A percentile compares a stretch with the other conserved stretches of the same genome.
phyloP scores from a whole-genome alignment of 495 filamentous ascomycete species.

The Trichoderma virens region DNA sequence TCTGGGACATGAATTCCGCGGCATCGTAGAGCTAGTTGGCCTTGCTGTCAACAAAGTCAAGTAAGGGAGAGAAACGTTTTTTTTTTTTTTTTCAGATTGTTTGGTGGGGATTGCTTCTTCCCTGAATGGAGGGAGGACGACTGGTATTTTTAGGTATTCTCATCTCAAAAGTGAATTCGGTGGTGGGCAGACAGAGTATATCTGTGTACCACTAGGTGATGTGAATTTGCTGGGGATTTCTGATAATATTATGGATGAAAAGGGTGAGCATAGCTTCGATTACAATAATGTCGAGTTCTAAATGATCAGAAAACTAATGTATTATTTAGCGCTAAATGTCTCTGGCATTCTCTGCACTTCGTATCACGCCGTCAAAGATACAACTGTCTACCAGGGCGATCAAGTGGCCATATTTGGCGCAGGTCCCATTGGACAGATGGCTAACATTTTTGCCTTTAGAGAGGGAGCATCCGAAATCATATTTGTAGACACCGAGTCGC shows the following conservation, averaged over 20 bases:
- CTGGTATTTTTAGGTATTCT: constrained; percentile 68
- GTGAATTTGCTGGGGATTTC: constrained; percentile 76
- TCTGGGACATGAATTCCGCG: constrained; percentile 41
- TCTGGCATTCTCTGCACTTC: constrained; percentile 73
- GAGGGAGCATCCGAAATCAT: constrained; percentile 73
- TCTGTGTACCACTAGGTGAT: constrained; percentile 75
- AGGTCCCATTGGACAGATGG: constrained; percentile 76
- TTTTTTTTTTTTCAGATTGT: constrained; percentile 43
- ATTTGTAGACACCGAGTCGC: constrained; percentile 72
- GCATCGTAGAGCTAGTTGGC: constrained; percentile 30
- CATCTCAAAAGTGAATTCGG: constrained; percentile 83
- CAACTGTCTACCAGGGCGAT: constrained; percentile 69
- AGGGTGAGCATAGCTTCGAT: constrained; percentile 43
- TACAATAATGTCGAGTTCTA: not conserved
- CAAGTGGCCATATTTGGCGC: constrained; percentile 79
- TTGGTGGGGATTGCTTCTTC: constrained; percentile 66
- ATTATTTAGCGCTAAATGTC: constrained; percentile 51
- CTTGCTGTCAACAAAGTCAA: constrained; percentile 17
- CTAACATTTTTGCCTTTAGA: constrained; percentile 59
- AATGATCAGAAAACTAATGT: not conserved
- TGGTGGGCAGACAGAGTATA: constrained; percentile 83
- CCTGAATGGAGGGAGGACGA: constrained; percentile 67
- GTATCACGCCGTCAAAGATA: constrained; percentile 78
- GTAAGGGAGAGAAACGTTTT: not conserved
- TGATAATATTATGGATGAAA: constrained; percentile 78